Percentiles rank a stretch among this genome's conserved stretches.
Evolutionary conservation across 73 alveolate genomes (phyloP).

Genomic region (Paramecium pentaurelia): DNA sequence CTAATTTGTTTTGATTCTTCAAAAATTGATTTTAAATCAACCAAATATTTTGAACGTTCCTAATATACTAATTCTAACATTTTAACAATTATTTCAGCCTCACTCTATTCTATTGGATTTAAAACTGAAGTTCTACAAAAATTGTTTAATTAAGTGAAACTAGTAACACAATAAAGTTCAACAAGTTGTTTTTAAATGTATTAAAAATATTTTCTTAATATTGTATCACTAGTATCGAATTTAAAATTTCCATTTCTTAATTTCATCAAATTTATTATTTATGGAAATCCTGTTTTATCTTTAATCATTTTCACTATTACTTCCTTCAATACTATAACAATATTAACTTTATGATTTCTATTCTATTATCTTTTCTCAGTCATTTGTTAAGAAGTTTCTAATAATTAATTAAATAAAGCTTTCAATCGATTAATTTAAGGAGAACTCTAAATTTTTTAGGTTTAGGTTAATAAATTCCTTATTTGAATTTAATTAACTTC

Average conservation of each 20-base stretch:
- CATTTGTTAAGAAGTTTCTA: background rate
- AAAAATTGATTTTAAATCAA: background rate
- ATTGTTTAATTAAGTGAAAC: background rate
- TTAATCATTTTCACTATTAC: background rate
- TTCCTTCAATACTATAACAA: background rate
- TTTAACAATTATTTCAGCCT: background rate
- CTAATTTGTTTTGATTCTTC: background rate
- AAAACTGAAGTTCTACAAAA: background rate
- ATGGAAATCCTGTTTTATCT: background rate
- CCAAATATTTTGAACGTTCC: background rate
- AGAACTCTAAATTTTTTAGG: background rate
- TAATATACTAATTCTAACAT: background rate
- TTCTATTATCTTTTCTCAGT: background rate
- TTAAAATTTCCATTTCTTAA: background rate
- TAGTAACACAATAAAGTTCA: background rate
- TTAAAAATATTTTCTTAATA: background rate
- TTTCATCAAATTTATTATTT: background rate
- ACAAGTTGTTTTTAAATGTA: background rate
- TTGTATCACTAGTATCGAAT: background rate
- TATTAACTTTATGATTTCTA: background rate
- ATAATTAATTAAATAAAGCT: background rate
- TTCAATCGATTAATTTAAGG: background rate
- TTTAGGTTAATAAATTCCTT: background rate
- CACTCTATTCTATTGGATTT: background rate
- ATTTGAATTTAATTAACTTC: background rate